Base-by-base conservation (phyloP, 768 basidiomycete species). In the Xerocomellus dryophilus region DNA sequence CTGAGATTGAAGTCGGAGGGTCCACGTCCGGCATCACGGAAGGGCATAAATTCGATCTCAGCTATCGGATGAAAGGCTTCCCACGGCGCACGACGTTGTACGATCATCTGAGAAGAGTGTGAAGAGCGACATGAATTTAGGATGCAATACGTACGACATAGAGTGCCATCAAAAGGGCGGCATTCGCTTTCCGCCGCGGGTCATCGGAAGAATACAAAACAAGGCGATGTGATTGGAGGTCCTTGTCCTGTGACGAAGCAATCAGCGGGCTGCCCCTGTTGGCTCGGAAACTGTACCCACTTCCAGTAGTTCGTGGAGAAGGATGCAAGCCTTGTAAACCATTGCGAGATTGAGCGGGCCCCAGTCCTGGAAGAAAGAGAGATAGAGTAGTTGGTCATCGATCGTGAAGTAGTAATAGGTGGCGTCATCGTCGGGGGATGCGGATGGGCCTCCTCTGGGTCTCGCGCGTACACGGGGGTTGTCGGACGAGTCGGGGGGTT, bases 301-400 rank as follows among this genome's bases (percentile, higher is more conserved):
- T 78, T 91, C 87, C 39, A 94, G 80, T 44, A 95, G 79, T 69
- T 92, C 88, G 66, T 95, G 93, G 53, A 95, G 87, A 59, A 93
- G 82, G 32, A 96, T 90, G 73, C 93, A 95, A 29, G 85, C 88
- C 71, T 89, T 92, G 76, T 92, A 93, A 31, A 93, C 89, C 89
- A 90, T 90, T n/a, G 89, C 86, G 36, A 93, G 78, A 67, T 93
- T 93, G 50, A 94, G 77, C 29, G 93, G 93, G 14, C 93, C 93
- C 86, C 91, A 95, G 71, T 97, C 93, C 68, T 93, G 86, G 70
- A 89, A 95, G 80, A 97, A 97, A 31, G 89, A 91, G 60, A 93
- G 81, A 75, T 97, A 97, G 61, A 88, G 80, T 35, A 97, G 80
- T 60, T 93, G 88, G 77, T 94, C 88, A 72, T 97, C 93, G 74